phyloP scores from a whole-genome alignment of 2,329 filamentous ascomycete species.

The Colletotrichum ledebouriae region DNA sequence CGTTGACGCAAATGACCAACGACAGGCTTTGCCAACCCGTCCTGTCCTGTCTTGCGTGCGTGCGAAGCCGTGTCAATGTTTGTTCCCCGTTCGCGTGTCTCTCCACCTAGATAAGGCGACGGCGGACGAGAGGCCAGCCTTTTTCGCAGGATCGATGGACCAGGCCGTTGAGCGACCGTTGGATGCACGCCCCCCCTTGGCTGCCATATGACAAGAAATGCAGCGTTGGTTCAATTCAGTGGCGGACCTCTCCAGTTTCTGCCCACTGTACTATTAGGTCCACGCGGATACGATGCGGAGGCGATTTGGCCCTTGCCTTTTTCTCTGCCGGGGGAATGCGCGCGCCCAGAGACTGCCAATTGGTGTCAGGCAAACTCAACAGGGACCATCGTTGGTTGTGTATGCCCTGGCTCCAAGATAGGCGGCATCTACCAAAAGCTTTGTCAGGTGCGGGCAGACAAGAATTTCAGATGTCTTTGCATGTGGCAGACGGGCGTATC shows the following conservation, averaged over 20 bases:
- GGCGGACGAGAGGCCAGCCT: conserved; percentile 40
- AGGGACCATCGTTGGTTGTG: neutral
- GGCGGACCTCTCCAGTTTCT: too few relatives aligned
- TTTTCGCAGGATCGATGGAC: conserved; percentile 35
- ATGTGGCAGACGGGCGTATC: conserved; percentile 24
- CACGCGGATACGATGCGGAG: conserved; percentile 36
- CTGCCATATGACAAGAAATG: conserved; percentile 10
- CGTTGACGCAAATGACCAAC: conserved; percentile 5
- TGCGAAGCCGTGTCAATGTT: conserved; percentile 30
- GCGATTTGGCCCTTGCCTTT: conserved; percentile 31
- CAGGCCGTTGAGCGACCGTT: conserved; percentile 35
- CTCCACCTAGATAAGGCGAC: conserved; percentile 42
- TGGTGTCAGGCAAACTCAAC: conserved; percentile 9
- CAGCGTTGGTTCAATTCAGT: conserved; percentile 36
- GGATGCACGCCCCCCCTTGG: conserved; percentile 31
- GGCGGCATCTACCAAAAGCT: conserved; percentile 24
- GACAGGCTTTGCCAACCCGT: conserved; percentile 22
- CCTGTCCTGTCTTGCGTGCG: conserved; percentile 29
- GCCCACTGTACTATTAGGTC: too few relatives aligned
- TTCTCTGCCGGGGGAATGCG: conserved; percentile 31
- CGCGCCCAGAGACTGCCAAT: conserved; percentile 14
- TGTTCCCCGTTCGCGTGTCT: conserved; percentile 16
- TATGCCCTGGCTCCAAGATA: conserved; percentile 17
- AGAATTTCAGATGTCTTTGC: conserved; percentile 10
- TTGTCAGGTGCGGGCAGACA: conserved; percentile 14